Evolutionary conservation across 352 stramenopile species (phyloP).

Genomic region (Globisporangium iwayamae): DNA sequence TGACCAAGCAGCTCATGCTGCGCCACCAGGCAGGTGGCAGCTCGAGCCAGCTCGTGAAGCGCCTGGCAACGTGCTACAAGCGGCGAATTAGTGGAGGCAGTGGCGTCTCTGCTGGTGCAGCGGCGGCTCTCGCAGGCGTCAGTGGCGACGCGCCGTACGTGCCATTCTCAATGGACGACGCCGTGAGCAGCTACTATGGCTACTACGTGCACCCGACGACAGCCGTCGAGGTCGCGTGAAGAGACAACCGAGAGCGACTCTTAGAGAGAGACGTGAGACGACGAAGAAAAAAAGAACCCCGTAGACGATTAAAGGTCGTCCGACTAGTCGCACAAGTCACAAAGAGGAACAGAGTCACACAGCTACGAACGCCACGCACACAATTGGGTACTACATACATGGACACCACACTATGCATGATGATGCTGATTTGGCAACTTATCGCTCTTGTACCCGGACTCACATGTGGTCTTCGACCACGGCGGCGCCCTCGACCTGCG

Average conservation of each 20-base stretch:
- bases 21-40: slow-evolving; percentile 10
- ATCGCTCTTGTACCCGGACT: not conserved
- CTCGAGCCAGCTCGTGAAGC: slow-evolving; percentile 11
- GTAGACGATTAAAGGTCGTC: not conserved
- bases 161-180: slow-evolving; percentile 10
- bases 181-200: slow-evolving; percentile 18
- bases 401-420: not conserved
- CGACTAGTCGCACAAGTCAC: not conserved
- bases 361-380: not conserved
- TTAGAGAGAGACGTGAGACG: slow-evolving; percentile 1
- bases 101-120: not conserved
- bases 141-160: slow-evolving; percentile 5
- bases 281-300: not conserved
- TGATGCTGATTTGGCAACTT: not conserved
- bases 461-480: slow-evolving; percentile 5
- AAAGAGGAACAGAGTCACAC: too few species aligned
- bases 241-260: not conserved
- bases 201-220: slow-evolving; percentile 29
- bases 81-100: not conserved
- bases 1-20: slow-evolving; percentile 25
- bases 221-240: slow-evolving; percentile 38
- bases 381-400: not conserved
- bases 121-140: not conserved
- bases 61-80: slow-evolving; percentile 10
- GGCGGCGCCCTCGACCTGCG: slow-evolving; percentile 11